A percentile compares a stretch with the other conserved stretches of the same genome.
Evolutionary conservation across 179 eudicot genomes (phyloP).

Genomic region (Silene noctiflora): DNA sequence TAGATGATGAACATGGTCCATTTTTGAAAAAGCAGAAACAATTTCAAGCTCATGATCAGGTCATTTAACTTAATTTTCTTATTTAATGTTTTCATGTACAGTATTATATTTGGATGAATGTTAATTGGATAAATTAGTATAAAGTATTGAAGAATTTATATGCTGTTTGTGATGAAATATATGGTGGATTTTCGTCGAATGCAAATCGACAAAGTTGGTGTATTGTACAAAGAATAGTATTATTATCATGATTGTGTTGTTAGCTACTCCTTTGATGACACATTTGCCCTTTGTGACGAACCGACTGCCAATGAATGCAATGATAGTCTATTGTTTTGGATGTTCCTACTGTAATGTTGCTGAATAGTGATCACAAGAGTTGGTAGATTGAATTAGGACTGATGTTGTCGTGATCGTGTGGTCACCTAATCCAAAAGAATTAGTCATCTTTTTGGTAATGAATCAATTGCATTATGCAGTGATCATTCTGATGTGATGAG

Average conservation of each 20-base stretch:
- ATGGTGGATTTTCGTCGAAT: no score
- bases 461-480: background rate
- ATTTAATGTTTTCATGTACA: background rate
- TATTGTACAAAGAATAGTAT: no score
- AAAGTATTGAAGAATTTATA: background rate
- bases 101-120: background rate
- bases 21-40: slow-evolving; percentile 36
- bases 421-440: no score
- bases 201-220: no score
- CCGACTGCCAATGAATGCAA: background rate
- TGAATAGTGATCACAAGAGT: no score
- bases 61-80: slow-evolving; percentile 8
- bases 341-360: no score
- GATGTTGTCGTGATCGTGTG: no score
- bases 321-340: background rate
- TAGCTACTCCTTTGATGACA: no score
- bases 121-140: background rate
- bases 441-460: no score
- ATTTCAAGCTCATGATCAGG: slow-evolving; percentile 33
- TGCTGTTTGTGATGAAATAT: no score
- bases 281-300: background rate
- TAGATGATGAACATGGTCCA: slow-evolving; percentile 44
- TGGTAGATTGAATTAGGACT: background rate
- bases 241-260: no score
- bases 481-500: background rate